Evolutionary conservation across 1,284 basidiomycete species (phyloP), one percentile per base, ranked within the genome.

Genomic region (Naganishia liquefaciens): DNA sequence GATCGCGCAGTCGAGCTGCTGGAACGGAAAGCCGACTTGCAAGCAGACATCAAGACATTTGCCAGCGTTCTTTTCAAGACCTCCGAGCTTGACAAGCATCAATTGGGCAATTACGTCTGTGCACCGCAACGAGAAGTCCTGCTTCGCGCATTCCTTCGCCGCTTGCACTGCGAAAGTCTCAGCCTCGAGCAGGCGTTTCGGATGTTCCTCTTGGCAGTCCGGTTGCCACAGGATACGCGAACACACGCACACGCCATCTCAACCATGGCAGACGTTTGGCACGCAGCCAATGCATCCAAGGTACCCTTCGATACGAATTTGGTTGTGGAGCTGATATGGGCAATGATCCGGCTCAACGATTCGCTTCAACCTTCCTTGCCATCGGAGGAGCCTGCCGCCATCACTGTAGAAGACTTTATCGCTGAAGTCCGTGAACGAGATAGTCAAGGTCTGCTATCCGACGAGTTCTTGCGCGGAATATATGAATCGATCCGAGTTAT

Each of bases 121-220:
- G 46, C 55, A 11, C 43, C 62, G n/a, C 10, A 28, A 13, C 40
- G 49, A 19, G 42, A 39, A 19, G 40, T 40, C 37, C 83, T 86
- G 69, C 49, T 65, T 33, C 19, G 87, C 71, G 85, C 88, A 9
- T 99, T 89, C 77, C 82, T 98, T 61, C 90, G 91, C 72, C 86
- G 85, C 64, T 96, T 98, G 79, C 87, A 89, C 19, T 90, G 96
- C 73, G 80, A 83, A 0, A 88, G 89, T 2, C 81, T 96, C 49
- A 83, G 90, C 67, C 86, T 98, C 69, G 93, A 98, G 79, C 87
- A 88, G 65, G 92, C 93, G 4, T 81, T 99, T 63, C 86, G 96
- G 44, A 85, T 89, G 54, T 93, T 98, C 80, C 79, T 98, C 63
- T 84, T 93, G 72, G 87, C 92, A 25, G 76, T 98, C 61, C 84